Evolutionary conservation across 208 protist species (phyloP).

Genomic region (Leishmania gerbilli): DNA sequence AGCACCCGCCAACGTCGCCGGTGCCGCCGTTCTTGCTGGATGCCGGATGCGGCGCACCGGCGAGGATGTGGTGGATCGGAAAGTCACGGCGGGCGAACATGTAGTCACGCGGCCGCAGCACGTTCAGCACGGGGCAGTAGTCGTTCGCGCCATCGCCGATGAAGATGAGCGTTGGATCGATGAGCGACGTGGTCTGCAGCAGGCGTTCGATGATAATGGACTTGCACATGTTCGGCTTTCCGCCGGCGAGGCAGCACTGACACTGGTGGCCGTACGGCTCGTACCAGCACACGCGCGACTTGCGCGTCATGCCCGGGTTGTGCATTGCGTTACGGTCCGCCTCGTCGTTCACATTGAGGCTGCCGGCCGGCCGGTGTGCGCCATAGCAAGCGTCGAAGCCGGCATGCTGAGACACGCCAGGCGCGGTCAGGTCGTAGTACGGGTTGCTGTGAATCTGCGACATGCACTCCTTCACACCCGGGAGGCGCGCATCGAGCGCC

Average conservation of each 20-base stretch:
- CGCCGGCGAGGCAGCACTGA: slow-evolving; percentile 42
- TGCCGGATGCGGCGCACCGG: slow-evolving; percentile 7
- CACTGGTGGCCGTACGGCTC: slow-evolving; percentile 75
- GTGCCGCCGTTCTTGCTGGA: not conserved
- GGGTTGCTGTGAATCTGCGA: slow-evolving; percentile 88
- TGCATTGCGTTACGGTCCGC: slow-evolving; percentile 47
- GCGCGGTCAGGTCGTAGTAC: slow-evolving; percentile 58
- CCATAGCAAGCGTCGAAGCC: slow-evolving; percentile 21
- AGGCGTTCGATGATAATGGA: slow-evolving; percentile 74
- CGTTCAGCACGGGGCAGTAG: slow-evolving; percentile 80
- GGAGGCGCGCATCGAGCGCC: slow-evolving; percentile 52
- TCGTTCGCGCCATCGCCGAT: slow-evolving; percentile 88
- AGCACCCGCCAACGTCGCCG: slow-evolving; percentile 61
- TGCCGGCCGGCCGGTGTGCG: not conserved
- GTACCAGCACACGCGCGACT: slow-evolving; percentile 77
- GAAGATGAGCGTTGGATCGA: slow-evolving; percentile 89
- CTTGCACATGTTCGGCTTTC: slow-evolving; percentile 89
- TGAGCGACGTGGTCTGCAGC: slow-evolving; percentile 69
- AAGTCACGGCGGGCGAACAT: slow-evolving; percentile 75
- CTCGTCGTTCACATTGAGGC: slow-evolving; percentile 45
- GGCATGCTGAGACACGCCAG: slow-evolving; percentile 7
- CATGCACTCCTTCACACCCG: slow-evolving; percentile 41
- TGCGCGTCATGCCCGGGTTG: slow-evolving; percentile 43
- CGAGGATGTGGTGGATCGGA: slow-evolving; percentile 57
- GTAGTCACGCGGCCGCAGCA: slow-evolving; percentile 80